phyloP scores from a whole-genome alignment of 768 basidiomycete genomes.

The Serendipita indica region DNA sequence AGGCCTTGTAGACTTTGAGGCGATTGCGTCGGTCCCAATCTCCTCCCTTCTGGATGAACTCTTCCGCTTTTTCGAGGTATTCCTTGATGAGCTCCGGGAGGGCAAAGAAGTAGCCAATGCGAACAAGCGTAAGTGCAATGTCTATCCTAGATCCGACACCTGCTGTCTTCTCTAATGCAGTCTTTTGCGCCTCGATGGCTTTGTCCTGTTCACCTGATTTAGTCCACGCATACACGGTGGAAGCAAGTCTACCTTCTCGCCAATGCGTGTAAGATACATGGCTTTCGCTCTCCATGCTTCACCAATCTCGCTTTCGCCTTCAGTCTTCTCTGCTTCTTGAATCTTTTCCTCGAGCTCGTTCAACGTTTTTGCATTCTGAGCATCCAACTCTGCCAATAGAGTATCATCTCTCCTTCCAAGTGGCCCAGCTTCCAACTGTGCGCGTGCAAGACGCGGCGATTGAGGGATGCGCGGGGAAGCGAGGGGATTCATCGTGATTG shows the following conservation, averaged over 20 bases:
- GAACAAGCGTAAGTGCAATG: constrained; percentile 72
- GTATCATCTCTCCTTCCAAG: constrained; percentile 34
- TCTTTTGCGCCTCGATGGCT: constrained; percentile 65
- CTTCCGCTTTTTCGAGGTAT: constrained; percentile 66
- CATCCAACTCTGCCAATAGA: constrained; percentile 45
- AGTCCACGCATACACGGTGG: not conserved
- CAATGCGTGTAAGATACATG: constrained; percentile 74
- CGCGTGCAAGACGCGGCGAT: constrained; percentile 12
- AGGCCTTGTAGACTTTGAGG: constrained; percentile 86
- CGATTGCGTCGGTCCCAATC: constrained; percentile 98
- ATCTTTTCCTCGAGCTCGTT: constrained; percentile 61
- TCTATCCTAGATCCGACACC: constrained; percentile 90
- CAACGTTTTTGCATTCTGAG: constrained; percentile 57
- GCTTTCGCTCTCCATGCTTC: constrained; percentile 77
- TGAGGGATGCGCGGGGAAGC: constrained; percentile 8
- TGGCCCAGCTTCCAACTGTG: constrained; percentile 16
- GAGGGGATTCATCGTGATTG: constrained; percentile 6
- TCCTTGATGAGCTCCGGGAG: constrained; percentile 56
- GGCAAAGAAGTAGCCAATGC: constrained; percentile 81
- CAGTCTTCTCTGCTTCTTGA: constrained; percentile 73
- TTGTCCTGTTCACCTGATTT: constrained; percentile 37
- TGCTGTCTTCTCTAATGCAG: constrained; percentile 81
- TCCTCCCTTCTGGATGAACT: constrained; percentile 87
- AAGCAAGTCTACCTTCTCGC: constrained; percentile 60
- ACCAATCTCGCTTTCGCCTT: constrained; percentile 86